Evolutionary conservation across 2,329 filamentous ascomycete genomes (phyloP).

Genomic region (Juglanconis sp.): DNA sequence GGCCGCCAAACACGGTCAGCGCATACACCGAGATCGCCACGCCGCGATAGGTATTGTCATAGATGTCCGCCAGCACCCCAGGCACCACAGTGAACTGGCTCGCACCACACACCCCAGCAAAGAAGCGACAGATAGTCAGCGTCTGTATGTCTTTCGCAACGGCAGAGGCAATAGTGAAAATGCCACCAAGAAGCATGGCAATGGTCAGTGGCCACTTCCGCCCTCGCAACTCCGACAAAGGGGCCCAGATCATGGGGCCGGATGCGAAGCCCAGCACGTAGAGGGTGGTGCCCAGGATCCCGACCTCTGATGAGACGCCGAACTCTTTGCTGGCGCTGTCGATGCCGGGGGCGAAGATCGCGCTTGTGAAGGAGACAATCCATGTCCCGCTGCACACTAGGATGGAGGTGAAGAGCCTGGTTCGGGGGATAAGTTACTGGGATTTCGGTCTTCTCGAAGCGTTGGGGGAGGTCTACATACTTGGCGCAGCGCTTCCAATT

Average conservation of each 20-base stretch:
- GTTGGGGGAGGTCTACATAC: slow-evolving; percentile 19
- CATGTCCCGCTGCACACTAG: slow-evolving; percentile 18
- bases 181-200: slow-evolving; percentile 25
- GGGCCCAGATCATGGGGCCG: slow-evolving; percentile 32
- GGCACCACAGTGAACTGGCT: slow-evolving; percentile 15
- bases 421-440: background rate
- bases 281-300: slow-evolving; percentile 32
- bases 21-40: slow-evolving; percentile 14
- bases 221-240: slow-evolving; percentile 33
- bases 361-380: slow-evolving; percentile 18
- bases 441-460: background rate
- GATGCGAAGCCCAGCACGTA: slow-evolving; percentile 37
- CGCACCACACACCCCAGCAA: slow-evolving; percentile 8
- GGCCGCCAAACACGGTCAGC: slow-evolving; percentile 13
- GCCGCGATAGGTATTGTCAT: slow-evolving; percentile 10
- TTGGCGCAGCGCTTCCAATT: slow-evolving; percentile 48
- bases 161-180: slow-evolving; percentile 35
- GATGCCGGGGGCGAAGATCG: slow-evolving; percentile 18
- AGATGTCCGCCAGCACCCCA: slow-evolving; percentile 9
- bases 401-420: slow-evolving; percentile 14
- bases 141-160: slow-evolving; percentile 31
- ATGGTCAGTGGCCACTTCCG: slow-evolving; percentile 29
- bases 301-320: slow-evolving; percentile 25
- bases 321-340: slow-evolving; percentile 3
- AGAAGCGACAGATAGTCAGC: slow-evolving; percentile 10